phyloP scores from a whole-genome alignment of 257 asterid genomes.

The Linaria vulgaris region DNA sequence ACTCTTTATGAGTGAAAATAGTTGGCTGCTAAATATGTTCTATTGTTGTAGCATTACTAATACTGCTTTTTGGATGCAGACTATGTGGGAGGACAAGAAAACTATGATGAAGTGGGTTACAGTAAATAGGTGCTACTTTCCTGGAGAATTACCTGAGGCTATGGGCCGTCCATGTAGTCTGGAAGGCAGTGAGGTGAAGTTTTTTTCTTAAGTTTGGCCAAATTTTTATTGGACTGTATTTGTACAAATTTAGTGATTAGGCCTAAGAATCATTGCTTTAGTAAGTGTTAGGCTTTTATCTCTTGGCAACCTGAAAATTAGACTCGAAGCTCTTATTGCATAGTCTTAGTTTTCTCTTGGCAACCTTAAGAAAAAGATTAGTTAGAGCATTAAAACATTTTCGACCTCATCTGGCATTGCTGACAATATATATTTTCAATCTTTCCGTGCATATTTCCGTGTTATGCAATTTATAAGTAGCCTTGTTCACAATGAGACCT shows the following conservation, averaged over 20 bases:
- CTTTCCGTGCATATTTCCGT: too few species aligned
- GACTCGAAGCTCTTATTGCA: too few species aligned
- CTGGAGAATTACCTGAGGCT: conserved; percentile 88
- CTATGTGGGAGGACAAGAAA: conserved; percentile 87
- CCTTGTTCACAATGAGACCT: neutral
- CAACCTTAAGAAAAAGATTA: neutral
- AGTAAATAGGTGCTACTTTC: conserved; percentile 80
- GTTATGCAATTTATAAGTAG: neutral
- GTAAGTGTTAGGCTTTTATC: neutral
- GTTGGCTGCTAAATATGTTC: conserved; percentile 14
- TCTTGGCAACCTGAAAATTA: neutral
- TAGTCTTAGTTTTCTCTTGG: neutral
- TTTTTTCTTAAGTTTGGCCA: neutral
- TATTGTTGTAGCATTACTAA: conserved; percentile 23
- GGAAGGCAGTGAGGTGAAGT: conserved; percentile 80
- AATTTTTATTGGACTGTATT: conserved; percentile 4
- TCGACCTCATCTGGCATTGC: neutral
- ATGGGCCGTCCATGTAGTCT: conserved; percentile 94
- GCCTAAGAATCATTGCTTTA: conserved; percentile 3
- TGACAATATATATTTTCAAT: neutral
- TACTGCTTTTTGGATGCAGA: conserved; percentile 48
- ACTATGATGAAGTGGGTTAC: conserved; percentile 63
- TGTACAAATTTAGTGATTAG: neutral
- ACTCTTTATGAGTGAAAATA: conserved; percentile 8
- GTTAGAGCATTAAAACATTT: neutral